These are phyloP conservation scores for Botrytis cinerea DNA, from an alignment of 2,329 filamentous ascomycete species.

Conservation along the genomic window DNA sequence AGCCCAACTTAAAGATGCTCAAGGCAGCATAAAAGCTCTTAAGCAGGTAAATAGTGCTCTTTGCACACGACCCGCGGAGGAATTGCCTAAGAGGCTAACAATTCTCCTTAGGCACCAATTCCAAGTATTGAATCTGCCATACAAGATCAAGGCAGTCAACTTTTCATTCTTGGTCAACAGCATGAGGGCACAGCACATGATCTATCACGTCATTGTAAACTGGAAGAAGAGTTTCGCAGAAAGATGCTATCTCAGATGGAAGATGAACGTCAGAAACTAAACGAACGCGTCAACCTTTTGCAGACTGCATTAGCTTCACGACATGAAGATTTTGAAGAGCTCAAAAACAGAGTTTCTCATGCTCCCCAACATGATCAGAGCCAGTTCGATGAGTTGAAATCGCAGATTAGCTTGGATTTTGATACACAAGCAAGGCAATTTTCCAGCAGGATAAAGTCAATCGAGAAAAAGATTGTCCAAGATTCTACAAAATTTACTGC, in stretches of 20 bases:
- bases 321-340: slow-evolving; percentile 7
- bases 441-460: background rate
- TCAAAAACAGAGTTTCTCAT: background rate
- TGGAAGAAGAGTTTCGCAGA: background rate
- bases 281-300: background rate
- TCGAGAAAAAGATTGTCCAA: slow-evolving; percentile 1
- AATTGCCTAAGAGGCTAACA: background rate
- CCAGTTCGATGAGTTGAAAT: background rate
- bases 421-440: background rate
- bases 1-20: background rate
- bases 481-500: slow-evolving; percentile 15
- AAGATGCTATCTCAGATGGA: slow-evolving; percentile 9
- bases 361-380: background rate
- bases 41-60: slow-evolving; percentile 15
- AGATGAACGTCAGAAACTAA: background rate
- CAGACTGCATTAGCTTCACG: slow-evolving; percentile 12
- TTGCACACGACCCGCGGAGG: background rate
- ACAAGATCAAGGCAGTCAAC: background rate
- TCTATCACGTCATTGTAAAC: slow-evolving; percentile 10
- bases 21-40: slow-evolving; percentile 1
- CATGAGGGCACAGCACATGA: slow-evolving; percentile 2
- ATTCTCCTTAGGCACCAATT: background rate
- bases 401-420: slow-evolving; percentile 2
- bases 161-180: background rate
- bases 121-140: slow-evolving; percentile 7